Percentiles rank a stretch among this genome's conserved stretches.
These are phyloP conservation scores for Boletus huronensis DNA, from an alignment of 768 basidiomycete species.

Conservation along the genomic window DNA sequence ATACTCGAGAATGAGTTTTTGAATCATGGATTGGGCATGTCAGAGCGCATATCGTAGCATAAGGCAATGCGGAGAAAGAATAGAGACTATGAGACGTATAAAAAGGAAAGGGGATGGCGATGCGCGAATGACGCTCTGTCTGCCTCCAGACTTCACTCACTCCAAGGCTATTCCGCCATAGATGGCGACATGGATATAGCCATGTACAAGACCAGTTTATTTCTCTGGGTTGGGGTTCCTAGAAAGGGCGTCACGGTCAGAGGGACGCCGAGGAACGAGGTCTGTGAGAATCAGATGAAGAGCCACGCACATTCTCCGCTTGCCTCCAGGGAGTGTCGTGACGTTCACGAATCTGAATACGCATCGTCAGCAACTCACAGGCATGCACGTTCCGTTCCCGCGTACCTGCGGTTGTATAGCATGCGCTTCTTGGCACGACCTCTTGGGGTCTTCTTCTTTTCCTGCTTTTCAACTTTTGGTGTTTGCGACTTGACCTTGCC, in stretches of 20 bases:
- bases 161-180: conserved; percentile 16
- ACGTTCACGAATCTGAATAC: conserved; percentile 83
- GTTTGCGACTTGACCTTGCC: conserved; percentile 92
- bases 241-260: conserved; percentile 4
- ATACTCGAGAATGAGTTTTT: not conserved
- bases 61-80: conserved; percentile 1
- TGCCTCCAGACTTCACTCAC: conserved; percentile 3
- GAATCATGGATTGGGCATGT: conserved; percentile 20
- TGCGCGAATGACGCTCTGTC: conserved; percentile 4
- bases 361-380: not conserved
- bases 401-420: conserved; percentile 89
- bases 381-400: conserved; percentile 4
- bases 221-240: conserved; percentile 33
- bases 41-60: conserved; percentile 24
- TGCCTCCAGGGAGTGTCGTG: conserved; percentile 85
- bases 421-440: conserved; percentile 97
- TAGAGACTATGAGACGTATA: conserved; percentile 12
- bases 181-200: conserved; percentile 10
- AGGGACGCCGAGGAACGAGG: conserved; percentile 63
- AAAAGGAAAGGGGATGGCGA: conserved; percentile 9
- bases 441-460: conserved; percentile 98
- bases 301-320: conserved; percentile 88
- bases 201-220: conserved; percentile 10
- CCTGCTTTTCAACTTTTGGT: conserved; percentile 97
- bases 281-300: conserved; percentile 54